A percentile compares a stretch with the other conserved stretches of the same genome.
These are phyloP conservation scores for Trametes elegans DNA, from an alignment of 768 basidiomycete genomes.

Conservation along the genomic window DNA sequence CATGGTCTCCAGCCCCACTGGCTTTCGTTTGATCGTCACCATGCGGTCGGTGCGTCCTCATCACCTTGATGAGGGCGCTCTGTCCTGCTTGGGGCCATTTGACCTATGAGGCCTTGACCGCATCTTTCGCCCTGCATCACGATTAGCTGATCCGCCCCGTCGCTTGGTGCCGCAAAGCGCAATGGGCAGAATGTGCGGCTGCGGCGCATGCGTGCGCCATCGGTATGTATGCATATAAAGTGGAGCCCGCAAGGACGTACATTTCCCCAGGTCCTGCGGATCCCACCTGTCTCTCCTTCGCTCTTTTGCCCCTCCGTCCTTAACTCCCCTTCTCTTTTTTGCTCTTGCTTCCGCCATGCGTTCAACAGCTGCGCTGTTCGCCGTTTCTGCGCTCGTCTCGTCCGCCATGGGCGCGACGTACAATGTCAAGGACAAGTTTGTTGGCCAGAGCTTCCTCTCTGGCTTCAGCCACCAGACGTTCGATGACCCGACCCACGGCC, in stretches of 20 bases:
- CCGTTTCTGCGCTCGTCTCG: conserved; percentile 19
- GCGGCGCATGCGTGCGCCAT: neutral
- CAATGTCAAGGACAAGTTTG: conserved; percentile 20
- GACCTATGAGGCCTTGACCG: too few species aligned
- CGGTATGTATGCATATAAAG: conserved; percentile 16
- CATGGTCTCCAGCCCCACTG: conserved; percentile 10
- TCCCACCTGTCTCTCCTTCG: conserved; percentile 3
- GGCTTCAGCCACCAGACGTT: conserved; percentile 48
- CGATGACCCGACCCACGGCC: conserved; percentile 63
- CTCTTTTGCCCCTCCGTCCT: neutral
- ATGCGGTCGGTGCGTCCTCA: neutral
- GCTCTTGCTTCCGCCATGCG: conserved; percentile 14
- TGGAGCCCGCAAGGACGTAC: neutral
- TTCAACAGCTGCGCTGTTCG: conserved; percentile 17
- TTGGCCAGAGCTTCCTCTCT: conserved; percentile 40
- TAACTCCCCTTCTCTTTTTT: neutral
- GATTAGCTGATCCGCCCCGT: conserved; percentile 7
- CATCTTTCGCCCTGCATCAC: conserved; percentile 7
- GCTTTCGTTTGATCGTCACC: conserved; percentile 6
- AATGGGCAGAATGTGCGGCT: too few species aligned
- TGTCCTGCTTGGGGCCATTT: too few species aligned
- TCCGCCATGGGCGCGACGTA: conserved; percentile 25
- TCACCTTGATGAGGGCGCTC: too few species aligned
- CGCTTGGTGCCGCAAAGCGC: too few species aligned
- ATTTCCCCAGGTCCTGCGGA: conserved; percentile 16